Evolutionary conservation across 73 alveolate genomes (phyloP).

Genomic region (Paramecium octaurelia): DNA sequence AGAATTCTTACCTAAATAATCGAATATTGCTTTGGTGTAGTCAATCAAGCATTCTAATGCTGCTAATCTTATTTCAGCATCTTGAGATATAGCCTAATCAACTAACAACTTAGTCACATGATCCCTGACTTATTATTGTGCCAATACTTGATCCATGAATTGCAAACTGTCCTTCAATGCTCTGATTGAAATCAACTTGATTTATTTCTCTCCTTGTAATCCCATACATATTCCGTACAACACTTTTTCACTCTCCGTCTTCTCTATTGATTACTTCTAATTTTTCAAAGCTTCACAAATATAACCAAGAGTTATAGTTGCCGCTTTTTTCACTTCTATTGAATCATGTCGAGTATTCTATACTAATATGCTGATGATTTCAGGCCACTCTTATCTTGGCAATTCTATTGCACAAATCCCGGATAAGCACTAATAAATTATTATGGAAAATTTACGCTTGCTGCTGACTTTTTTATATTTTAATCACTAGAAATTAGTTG

Average conservation of each 20-base stretch:
- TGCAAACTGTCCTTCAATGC: neutral
- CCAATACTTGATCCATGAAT: neutral
- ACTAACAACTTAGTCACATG: neutral
- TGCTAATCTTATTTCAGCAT: neutral
- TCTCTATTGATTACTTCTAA: neutral
- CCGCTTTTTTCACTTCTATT: constrained; percentile 11
- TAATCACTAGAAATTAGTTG: constrained; percentile 3
- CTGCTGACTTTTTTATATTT: neutral
- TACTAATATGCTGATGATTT: neutral
- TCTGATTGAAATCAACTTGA: neutral
- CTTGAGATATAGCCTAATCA: neutral
- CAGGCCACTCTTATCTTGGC: constrained; percentile 47
- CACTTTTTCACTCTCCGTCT: neutral
- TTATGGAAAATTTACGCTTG: neutral
- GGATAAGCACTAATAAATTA: neutral
- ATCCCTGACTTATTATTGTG: neutral
- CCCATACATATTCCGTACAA: constrained; percentile 35
- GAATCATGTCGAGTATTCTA: neutral
- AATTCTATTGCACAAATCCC: constrained; percentile 44
- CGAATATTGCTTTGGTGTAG: neutral
- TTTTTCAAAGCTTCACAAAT: constrained; percentile 42
- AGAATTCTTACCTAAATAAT: neutral
- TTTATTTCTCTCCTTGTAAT: neutral
- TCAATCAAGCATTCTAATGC: neutral
- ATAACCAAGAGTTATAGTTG: constrained; percentile 20